Evolutionary conservation across 345 rosid genomes (phyloP).

Genomic region (Leavenworthia alabamica): DNA sequence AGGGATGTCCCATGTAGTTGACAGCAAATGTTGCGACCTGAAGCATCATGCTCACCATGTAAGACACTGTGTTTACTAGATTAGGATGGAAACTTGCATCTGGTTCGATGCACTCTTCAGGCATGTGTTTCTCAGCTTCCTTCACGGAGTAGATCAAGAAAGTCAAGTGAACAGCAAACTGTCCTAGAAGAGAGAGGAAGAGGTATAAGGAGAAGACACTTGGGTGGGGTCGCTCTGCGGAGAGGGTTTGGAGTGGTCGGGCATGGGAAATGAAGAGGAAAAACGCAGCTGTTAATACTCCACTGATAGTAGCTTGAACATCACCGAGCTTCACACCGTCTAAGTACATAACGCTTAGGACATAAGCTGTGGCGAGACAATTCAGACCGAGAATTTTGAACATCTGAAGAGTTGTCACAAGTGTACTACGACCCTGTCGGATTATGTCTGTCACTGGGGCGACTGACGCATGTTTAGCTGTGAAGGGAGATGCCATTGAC

Average conservation of each 20-base stretch:
- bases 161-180: slow-evolving; percentile 74
- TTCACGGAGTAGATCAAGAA: slow-evolving; percentile 77
- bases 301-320: slow-evolving; percentile 94
- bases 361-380: slow-evolving; percentile 99
- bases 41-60: slow-evolving; percentile 98
- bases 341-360: slow-evolving; percentile 89
- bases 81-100: slow-evolving; percentile 91
- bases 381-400: slow-evolving; percentile 97
- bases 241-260: slow-evolving; percentile 78
- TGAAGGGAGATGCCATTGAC: slow-evolving; percentile 99
- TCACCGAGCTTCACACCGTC: slow-evolving; percentile 99
- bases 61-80: slow-evolving; percentile 92
- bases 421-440: slow-evolving; percentile 99
- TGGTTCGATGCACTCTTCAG: slow-evolving; percentile 95
- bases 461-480: slow-evolving; percentile 97
- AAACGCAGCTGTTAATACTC: slow-evolving; percentile 92
- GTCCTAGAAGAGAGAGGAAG: slow-evolving; percentile 92
- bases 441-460: slow-evolving; percentile 93
- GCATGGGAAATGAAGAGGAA: slow-evolving; percentile 96
- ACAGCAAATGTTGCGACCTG: slow-evolving; percentile 97
- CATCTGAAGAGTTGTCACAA: slow-evolving; percentile 98
- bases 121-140: slow-evolving; percentile 93
- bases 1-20: slow-evolving; percentile 97
- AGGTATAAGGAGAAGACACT: slow-evolving; percentile 82
- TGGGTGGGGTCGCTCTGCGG: slow-evolving; percentile 83